Base-by-base conservation (phyloP, 768 basidiomycete genomes). In the Auricularia sp. region DNA sequence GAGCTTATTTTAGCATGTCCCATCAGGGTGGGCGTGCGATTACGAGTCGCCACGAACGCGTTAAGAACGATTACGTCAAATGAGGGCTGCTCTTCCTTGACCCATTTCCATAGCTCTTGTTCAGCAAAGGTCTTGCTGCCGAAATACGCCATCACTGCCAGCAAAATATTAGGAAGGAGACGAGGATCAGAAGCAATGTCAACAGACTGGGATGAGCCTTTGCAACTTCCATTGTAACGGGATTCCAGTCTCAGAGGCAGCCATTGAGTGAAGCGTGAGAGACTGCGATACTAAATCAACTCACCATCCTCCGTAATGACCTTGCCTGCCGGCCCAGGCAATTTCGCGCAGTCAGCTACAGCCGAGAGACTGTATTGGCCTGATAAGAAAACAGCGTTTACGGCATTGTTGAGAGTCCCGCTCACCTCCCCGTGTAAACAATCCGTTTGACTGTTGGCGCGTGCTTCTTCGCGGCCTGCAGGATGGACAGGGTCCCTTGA, bases 401-500 rank as follows among this genome's bases (percentile, higher is more conserved):
- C 47, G 21, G 6, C 47, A 6, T 6, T 6, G 47, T 18, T 6
- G 18, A 10, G 47, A 51, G 16, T 51, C 18, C 18, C 47, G 18
- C 21, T 8, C 21, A 51, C 47, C 47, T 51, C 18, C 47, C 47
- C 2, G 47, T 51, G 47, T 14, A 18, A 6, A 51, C 47, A 18
- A 51, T 51, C 47, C 47, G 47, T 21, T 61, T 61, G 11, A 64
- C 54, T 4, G 21, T 59, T 7, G 42, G 42, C 36, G 34, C 35
- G 37, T 74, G 54, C 70, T 72, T 72, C 65, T 70, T 62, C 29
- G 71, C 68, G 54, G 67, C 69, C 61, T 73, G 68, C 36, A 76
- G 68, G 21, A 76, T 65, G n/a, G 71, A 71, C 5, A 70, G 61
- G 8, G 76, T 77, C 39, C 74, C 74, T 37, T 75, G 67, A 10